phyloP scores from a whole-genome alignment of 148 eudicot species.

The Fagopyrum esculentum region DNA sequence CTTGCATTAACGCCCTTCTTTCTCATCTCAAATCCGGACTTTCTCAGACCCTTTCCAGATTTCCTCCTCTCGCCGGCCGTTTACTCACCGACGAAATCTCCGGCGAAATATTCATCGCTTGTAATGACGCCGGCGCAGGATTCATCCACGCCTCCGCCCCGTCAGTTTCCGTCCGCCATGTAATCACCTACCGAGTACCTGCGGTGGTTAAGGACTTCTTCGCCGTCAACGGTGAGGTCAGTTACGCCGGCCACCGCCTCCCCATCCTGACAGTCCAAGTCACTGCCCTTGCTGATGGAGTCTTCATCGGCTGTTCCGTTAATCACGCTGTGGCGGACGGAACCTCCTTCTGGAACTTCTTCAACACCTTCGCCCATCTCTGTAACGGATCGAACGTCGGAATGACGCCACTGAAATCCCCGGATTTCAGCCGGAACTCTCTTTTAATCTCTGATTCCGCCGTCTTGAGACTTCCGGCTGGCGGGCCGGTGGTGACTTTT shows the following conservation, averaged over 20 bases:
- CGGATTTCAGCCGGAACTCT: conserved; percentile 35
- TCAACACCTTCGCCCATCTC: conserved; percentile 49
- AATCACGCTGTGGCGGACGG: conserved; percentile 65
- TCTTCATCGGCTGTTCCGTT: conserved; percentile 44
- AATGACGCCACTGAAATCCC: conserved; percentile 9
- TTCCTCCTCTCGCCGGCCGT: conserved; percentile 45
- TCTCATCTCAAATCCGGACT: conserved; percentile 21
- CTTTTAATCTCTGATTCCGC: conserved; percentile 36
- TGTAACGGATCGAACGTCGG: conserved; percentile 21
- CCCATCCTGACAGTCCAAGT: conserved; percentile 46
- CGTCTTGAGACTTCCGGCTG: conserved; percentile 31
- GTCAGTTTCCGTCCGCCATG: conserved; percentile 25
- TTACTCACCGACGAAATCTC: conserved; percentile 17
- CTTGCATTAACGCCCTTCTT: conserved; percentile 10
- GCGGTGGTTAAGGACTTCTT: conserved; percentile 41
- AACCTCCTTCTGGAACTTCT: conserved; percentile 66
- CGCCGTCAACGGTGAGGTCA: conserved; percentile 39
- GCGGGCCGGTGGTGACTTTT: conserved; percentile 46
- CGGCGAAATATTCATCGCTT: conserved; percentile 25
- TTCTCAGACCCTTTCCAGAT: conserved; percentile 27
- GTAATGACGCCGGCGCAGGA: conserved; percentile 36
- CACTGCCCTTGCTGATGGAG: conserved; percentile 39
- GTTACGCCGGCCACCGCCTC: conserved; percentile 61
- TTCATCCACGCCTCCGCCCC: conserved; percentile 46
- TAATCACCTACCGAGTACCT: conserved; percentile 43